Percentiles rank a stretch among this genome's conserved stretches.
Conservation (phyloP, 768 basidiomycete genomes). For the Boletus edulis region DNA sequence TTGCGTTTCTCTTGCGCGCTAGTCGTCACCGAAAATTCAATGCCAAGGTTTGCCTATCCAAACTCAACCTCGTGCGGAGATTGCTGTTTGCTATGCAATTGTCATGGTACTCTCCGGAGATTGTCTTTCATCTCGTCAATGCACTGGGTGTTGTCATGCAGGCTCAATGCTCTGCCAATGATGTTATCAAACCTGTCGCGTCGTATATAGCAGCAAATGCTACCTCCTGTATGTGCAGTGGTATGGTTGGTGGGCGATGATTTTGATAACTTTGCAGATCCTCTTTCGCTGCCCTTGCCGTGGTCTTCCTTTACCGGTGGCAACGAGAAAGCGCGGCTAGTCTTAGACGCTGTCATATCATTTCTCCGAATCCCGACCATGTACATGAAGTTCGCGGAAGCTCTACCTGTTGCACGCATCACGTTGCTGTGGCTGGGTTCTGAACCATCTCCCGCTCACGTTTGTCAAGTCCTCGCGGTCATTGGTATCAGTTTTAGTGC, state of each 20-base stretch:
- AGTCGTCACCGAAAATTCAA: constrained; percentile 82
- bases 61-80: constrained; percentile 68
- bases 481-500: constrained; percentile 53
- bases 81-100: constrained; percentile 82
- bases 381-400: constrained; percentile 67
- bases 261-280: background rate
- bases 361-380: constrained; percentile 55
- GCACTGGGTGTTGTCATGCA: constrained; percentile 61
- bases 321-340: constrained; percentile 60
- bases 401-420: constrained; percentile 77
- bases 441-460: constrained; percentile 59
- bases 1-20: constrained; percentile 64
- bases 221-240: constrained; percentile 50
- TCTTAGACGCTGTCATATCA: constrained; percentile 63
- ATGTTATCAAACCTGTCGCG: constrained; percentile 79
- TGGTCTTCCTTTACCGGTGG: constrained; percentile 7
- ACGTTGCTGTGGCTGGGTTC: constrained; percentile 77
- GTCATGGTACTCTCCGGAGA: constrained; percentile 64
- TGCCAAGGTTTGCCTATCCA: constrained; percentile 65
- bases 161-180: constrained; percentile 68
- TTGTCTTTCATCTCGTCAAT: constrained; percentile 47
- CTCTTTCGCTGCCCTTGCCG: constrained; percentile 8
- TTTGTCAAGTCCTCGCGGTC: constrained; percentile 57
- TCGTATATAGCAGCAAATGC: constrained; percentile 84
- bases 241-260: background rate